These are phyloP conservation scores for Fusarium tupiense DNA, from an alignment of 2,329 filamentous ascomycete genomes.

Conservation along the genomic window DNA sequence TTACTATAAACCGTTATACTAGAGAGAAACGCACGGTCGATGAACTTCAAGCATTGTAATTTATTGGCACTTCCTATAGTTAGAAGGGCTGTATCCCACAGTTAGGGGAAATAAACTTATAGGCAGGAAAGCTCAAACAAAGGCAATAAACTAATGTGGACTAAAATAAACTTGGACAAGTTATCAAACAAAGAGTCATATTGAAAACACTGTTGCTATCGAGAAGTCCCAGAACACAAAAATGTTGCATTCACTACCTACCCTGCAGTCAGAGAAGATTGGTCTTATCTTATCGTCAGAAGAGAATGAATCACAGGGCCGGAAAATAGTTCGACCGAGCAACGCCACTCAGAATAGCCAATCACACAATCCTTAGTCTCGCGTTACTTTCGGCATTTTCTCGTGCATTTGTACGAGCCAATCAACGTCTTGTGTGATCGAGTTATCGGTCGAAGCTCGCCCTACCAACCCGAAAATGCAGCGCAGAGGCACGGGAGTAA, in stretches of 20 bases:
- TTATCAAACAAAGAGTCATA: too few relatives aligned
- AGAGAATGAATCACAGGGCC: rapidly evolving
- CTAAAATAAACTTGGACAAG: rapidly evolving
- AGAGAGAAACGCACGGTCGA: rapidly evolving
- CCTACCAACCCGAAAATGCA: not conserved
- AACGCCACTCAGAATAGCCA: not conserved
- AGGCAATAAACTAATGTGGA: rapidly evolving
- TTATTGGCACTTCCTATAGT: too few relatives aligned
- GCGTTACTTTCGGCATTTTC: slow-evolving; percentile 19
- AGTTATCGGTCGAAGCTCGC: not conserved
- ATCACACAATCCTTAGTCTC: not conserved
- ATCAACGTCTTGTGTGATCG: not conserved
- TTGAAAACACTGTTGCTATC: not conserved
- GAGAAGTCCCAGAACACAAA: not conserved
- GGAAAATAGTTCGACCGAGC: not conserved
- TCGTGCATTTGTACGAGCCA: slow-evolving; percentile 3
- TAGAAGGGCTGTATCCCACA: too few relatives aligned
- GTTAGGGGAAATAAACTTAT: too few relatives aligned
- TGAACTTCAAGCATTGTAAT: too few relatives aligned
- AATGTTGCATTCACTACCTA: not conserved
- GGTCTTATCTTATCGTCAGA: rapidly evolving
- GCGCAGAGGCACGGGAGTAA: not conserved
- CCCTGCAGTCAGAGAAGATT: rapidly evolving
- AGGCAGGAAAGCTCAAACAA: too few relatives aligned
- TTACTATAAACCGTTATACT: rapidly evolving